Percentiles rank a stretch among this genome's conserved stretches.
These are phyloP conservation scores for Rhodofomes roseus DNA, from an alignment of 1,284 basidiomycete species.

Conservation along the genomic window DNA sequence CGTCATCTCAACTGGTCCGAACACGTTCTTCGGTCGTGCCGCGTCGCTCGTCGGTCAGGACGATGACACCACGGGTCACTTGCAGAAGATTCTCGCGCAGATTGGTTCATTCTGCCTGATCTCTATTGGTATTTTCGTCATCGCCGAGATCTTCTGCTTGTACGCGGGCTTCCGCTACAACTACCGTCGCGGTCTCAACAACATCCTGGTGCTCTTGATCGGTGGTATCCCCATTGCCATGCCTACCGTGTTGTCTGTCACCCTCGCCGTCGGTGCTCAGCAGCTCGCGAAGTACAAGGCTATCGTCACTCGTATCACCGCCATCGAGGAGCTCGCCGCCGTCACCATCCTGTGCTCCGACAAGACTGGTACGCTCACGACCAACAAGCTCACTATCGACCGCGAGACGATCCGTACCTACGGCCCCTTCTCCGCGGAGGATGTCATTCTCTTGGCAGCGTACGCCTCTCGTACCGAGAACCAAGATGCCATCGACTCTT, in stretches of 20 bases:
- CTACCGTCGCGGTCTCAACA: slow-evolving; percentile 94
- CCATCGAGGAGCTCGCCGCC: slow-evolving; percentile 95
- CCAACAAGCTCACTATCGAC: slow-evolving; percentile 99
- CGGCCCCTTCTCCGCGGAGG: slow-evolving; percentile 83
- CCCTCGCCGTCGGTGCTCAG: slow-evolving; percentile 95
- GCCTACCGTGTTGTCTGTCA: slow-evolving; percentile 95
- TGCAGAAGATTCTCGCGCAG: slow-evolving; percentile 96
- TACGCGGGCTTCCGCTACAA: slow-evolving; percentile 85
- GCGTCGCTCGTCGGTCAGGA: slow-evolving; percentile 94
- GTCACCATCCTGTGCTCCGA: slow-evolving; percentile 97
- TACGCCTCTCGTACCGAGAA: slow-evolving; percentile 98
- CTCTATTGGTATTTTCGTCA: slow-evolving; percentile 89
- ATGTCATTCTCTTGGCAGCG: slow-evolving; percentile 90
- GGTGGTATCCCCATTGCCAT: slow-evolving; percentile 99
- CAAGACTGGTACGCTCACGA: slow-evolving; percentile 96
- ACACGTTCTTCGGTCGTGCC: slow-evolving; percentile 95
- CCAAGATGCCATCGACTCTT: slow-evolving; percentile 94
- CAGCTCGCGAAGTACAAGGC: slow-evolving; percentile 99
- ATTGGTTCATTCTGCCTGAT: slow-evolving; percentile 96
- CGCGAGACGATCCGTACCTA: slow-evolving; percentile 91
- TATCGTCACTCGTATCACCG: slow-evolving; percentile 97
- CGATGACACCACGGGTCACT: slow-evolving; percentile 94
- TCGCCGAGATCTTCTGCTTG: slow-evolving; percentile 86
- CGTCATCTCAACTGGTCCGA: slow-evolving; percentile 93
- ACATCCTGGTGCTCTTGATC: slow-evolving; percentile 96